Evolutionary conservation across 2,329 filamentous ascomycete species (phyloP).

Genomic region (Penicillium sp.): DNA sequence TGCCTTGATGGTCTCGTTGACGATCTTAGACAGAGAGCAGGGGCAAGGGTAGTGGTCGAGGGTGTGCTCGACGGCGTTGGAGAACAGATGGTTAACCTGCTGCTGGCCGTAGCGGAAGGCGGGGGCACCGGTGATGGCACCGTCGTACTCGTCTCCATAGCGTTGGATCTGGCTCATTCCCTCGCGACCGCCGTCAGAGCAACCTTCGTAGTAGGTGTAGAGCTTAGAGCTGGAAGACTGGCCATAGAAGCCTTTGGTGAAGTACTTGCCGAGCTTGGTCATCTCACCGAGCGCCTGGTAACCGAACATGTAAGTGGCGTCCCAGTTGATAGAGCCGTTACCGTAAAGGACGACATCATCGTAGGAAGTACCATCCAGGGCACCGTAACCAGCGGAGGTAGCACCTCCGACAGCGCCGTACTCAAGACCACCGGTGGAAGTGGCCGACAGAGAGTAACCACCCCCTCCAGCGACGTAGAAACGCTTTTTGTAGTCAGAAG

Average conservation of each 20-base stretch:
- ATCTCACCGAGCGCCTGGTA: conserved; percentile 56
- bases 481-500: conserved; percentile 44
- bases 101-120: conserved; percentile 48
- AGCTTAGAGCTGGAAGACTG: conserved; percentile 25
- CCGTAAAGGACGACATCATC: conserved; percentile 42
- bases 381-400: conserved; percentile 48
- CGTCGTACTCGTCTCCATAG: conserved; percentile 50
- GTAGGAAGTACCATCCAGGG: conserved; percentile 38
- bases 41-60: conserved; percentile 44
- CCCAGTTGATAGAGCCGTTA: conserved; percentile 49
- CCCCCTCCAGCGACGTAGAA: conserved; percentile 50
- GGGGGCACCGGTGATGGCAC: conserved; percentile 48
- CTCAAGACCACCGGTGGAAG: conserved; percentile 41
- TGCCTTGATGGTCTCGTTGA: conserved; percentile 55
- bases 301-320: conserved; percentile 34
- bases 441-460: conserved; percentile 42
- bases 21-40: conserved; percentile 36
- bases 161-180: conserved; percentile 55
- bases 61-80: conserved; percentile 41
- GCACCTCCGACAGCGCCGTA: conserved; percentile 46
- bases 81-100: conserved; percentile 45
- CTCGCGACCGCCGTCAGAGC: conserved; percentile 56
- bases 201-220: conserved; percentile 54
- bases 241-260: conserved; percentile 46
- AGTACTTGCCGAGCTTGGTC: conserved; percentile 47